Base-by-base conservation (phyloP, 2,329 filamentous ascomycete species). In the Corinectria fuckeliana region DNA sequence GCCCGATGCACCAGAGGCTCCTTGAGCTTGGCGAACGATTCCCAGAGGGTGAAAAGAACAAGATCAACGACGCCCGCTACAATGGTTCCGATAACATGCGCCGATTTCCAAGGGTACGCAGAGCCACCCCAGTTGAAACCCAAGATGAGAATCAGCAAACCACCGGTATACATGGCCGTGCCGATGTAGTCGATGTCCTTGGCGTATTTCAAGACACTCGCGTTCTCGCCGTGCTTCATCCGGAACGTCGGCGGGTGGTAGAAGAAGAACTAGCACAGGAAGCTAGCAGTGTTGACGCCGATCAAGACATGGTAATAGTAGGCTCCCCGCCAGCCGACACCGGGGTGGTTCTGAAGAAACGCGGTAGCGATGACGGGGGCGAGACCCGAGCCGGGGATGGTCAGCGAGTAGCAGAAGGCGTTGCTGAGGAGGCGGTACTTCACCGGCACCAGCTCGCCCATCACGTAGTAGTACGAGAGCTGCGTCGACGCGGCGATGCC, bases 381-480 rank as follows among this genome's bases (percentile, higher is more conserved):
- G 23, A 73, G 60, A n/a, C 64, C 69, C 13, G 67, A 69, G 47
- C 68, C 64, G n/a, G 71, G 73, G 54, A 75, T 66, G 13, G 69
- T 71, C 26, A 71, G 69, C 39, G 74, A 47, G 61, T 75, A 77
- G 23, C 75, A 69, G 48, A 70, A 68, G 9, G 71, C 67, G 49
- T 72, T 73, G 23, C 71, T 73, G 9, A 68, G 44, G 39, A 73
- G 70, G 28, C 76, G 75, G 23, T 71, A 62, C 62, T 74, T 74
- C 65, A 76, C 77, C 10, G 75, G 74, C 6, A 78, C 75, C 18
- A 78, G 68, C 64, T 79, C 77, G 13, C 68, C 71, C 56, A 77
- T 67, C 26, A 76, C 71, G 44, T 73, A 74, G 52, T 68, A 70
- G 71, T 75, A 78, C 14, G 73, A 75, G 20, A 78, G 66, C 62